phyloP scores from a whole-genome alignment of 2,329 filamentous ascomycete species.

The Colletotrichum sp. region DNA sequence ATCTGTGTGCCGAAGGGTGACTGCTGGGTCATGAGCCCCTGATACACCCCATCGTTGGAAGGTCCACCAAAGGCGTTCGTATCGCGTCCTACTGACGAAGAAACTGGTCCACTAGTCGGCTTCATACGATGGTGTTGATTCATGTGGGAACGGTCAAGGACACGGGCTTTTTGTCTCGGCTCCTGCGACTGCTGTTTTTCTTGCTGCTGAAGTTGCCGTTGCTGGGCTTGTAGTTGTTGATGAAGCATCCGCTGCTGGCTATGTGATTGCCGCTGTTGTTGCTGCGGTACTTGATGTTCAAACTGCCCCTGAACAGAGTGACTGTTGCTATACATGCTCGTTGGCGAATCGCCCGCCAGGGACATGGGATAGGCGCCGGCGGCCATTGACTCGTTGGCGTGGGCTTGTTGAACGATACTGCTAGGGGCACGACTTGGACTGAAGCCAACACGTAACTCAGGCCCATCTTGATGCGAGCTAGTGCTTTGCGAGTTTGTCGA shows the following conservation, averaged over 20 bases:
- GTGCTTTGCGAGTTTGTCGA: neutral
- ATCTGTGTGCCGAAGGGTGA: neutral
- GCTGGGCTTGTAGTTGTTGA: neutral
- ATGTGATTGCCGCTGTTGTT: slow-evolving; percentile 22
- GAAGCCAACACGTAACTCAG: neutral
- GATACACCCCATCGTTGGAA: neutral
- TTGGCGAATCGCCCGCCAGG: neutral
- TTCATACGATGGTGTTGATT: slow-evolving; percentile 19
- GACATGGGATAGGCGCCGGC: neutral
- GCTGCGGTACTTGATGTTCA: slow-evolving; percentile 25
- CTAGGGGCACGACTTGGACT: neutral
- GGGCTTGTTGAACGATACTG: neutral
- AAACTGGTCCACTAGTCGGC: neutral
- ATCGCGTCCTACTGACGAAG: neutral
- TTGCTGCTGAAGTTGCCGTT: slow-evolving; percentile 21
- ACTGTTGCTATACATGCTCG: neutral
- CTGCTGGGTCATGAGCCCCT: neutral
- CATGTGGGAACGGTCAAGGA: neutral
- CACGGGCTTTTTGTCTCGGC: neutral
- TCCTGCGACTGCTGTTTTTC: slow-evolving; percentile 16
- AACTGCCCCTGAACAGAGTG: slow-evolving; percentile 1
- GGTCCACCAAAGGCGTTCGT: neutral
- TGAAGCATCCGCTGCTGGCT: neutral
- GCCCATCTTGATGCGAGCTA: neutral
- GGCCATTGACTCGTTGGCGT: neutral